Conservation (phyloP, 2,329 filamentous ascomycete genomes). For the Cercospora canescens region DNA sequence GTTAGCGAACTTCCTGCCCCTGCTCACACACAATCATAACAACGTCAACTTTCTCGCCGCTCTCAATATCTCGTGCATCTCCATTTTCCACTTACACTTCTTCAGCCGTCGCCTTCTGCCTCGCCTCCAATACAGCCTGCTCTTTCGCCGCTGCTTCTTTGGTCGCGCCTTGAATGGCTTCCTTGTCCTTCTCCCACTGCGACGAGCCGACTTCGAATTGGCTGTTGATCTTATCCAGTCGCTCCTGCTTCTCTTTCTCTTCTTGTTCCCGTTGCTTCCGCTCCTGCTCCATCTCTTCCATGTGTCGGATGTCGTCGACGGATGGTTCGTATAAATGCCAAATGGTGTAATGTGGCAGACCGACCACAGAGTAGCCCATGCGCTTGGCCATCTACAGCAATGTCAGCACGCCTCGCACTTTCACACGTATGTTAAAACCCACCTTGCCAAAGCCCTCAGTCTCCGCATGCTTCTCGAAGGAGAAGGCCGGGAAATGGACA, state of each 20-base stretch:
- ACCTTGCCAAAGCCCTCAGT: conserved; percentile 99
- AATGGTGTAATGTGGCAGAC: conserved; percentile 95
- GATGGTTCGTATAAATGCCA: conserved; percentile 99
- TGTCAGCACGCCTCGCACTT: background rate
- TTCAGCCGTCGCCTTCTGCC: conserved; percentile 17
- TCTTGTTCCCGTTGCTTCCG: conserved; percentile 76
- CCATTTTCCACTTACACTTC: conserved; percentile 26
- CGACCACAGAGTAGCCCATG: conserved; percentile 94
- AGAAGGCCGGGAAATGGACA: conserved; percentile 97
- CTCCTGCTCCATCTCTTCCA: conserved; percentile 98
- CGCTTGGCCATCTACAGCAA: conserved; percentile 84
- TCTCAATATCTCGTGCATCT: conserved; percentile 5
- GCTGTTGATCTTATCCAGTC: conserved; percentile 75
- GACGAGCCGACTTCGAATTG: conserved; percentile 73
- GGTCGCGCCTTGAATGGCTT: conserved; percentile 69
- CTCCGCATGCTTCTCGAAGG: conserved; percentile 97
- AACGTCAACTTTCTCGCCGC: conserved; percentile 10
- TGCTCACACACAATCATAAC: conserved; percentile 14
- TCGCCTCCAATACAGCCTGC: conserved; percentile 23
- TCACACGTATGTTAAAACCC: conserved; percentile 27
- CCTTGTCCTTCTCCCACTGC: conserved; percentile 91
- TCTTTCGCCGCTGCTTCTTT: conserved; percentile 51
- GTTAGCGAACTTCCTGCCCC: conserved; percentile 30
- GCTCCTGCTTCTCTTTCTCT: conserved; percentile 71
- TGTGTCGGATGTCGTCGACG: conserved; percentile 93